These are phyloP conservation scores for Digitaria exilis DNA, from an alignment of 202 grass and related monocot genomes.

Conservation along the genomic window DNA sequence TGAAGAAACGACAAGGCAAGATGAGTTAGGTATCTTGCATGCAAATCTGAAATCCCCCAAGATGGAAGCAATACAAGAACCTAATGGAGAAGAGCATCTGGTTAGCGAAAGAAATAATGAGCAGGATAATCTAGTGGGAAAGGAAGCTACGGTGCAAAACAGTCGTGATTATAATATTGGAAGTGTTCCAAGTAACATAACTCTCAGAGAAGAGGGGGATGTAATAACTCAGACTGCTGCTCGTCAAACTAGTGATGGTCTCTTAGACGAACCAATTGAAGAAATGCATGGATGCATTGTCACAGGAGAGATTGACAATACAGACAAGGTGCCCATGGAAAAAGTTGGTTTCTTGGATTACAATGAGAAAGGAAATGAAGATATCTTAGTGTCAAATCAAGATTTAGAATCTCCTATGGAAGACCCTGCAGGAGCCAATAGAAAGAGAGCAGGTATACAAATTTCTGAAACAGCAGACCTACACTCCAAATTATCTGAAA, in stretches of 20 bases:
- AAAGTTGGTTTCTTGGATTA: not conserved
- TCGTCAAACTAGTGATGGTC: not conserved
- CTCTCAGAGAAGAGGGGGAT: not conserved
- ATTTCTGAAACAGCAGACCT: not conserved
- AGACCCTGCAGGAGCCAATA: not conserved
- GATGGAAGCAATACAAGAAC: not conserved
- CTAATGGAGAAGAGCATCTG: not conserved
- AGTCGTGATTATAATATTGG: not conserved
- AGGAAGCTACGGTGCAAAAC: not conserved
- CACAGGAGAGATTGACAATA: not conserved
- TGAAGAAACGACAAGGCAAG: not conserved
- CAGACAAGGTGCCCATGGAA: not conserved
- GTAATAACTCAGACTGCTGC: not conserved
- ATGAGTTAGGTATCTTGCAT: not conserved
- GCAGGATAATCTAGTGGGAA: not conserved
- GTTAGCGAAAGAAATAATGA: not conserved
- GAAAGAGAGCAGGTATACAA: constrained; percentile 10
- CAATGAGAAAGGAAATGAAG: constrained; percentile 1
- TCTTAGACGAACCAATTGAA: not conserved
- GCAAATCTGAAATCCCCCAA: not conserved
- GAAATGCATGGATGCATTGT: not conserved
- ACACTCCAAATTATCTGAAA: not conserved
- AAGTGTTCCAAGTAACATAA: not conserved
- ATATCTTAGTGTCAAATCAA: not conserved
- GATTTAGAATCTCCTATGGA: constrained; percentile 4